A percentile compares a stretch with the other conserved stretches of the same genome.
These are phyloP conservation scores for Kurtzmaniella quercitrusa DNA, from an alignment of 1,139 yeast species.

Conservation along the genomic window DNA sequence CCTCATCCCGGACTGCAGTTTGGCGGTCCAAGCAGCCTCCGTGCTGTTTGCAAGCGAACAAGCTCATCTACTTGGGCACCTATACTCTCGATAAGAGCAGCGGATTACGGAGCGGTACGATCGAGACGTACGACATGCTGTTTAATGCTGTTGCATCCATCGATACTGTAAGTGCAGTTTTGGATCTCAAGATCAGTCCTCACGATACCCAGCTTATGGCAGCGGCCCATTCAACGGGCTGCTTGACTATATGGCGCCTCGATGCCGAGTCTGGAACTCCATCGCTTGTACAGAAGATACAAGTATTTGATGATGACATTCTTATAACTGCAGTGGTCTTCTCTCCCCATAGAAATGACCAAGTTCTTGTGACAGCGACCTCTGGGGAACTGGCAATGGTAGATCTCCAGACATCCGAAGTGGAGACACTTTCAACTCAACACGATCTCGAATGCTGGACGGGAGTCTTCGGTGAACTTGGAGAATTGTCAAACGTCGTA, in stretches of 20 bases:
- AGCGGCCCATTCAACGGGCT: constrained; percentile 81
- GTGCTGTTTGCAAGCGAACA: constrained; percentile 64
- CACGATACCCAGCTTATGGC: constrained; percentile 43
- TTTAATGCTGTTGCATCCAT: constrained; percentile 20
- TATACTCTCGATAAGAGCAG: constrained; percentile 63
- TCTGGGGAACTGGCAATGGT: constrained; percentile 46
- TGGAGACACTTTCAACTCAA: constrained; percentile 11
- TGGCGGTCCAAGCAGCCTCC: constrained; percentile 63
- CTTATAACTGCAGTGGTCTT: constrained; percentile 68
- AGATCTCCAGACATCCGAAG: constrained; percentile 15
- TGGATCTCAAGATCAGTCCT: constrained; percentile 71
- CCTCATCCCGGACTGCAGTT: neutral
- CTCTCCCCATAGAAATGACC: constrained; percentile 33
- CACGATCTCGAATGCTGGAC: constrained; percentile 92
- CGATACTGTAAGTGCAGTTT: constrained; percentile 57
- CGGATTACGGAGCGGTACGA: constrained; percentile 63
- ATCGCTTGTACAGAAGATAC: constrained; percentile 18
- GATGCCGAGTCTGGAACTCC: constrained; percentile 12
- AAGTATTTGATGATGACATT: constrained; percentile 42
- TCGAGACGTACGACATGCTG: constrained; percentile 50
- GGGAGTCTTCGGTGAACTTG: constrained; percentile 62
- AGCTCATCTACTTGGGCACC: constrained; percentile 65
- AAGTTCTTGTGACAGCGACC: constrained; percentile 52
- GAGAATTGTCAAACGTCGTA: constrained; percentile 51
- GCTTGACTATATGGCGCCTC: constrained; percentile 58